These are phyloP conservation scores for Aspergillus viridinutans DNA, from an alignment of 2,329 filamentous ascomycete species.

Conservation along the genomic window DNA sequence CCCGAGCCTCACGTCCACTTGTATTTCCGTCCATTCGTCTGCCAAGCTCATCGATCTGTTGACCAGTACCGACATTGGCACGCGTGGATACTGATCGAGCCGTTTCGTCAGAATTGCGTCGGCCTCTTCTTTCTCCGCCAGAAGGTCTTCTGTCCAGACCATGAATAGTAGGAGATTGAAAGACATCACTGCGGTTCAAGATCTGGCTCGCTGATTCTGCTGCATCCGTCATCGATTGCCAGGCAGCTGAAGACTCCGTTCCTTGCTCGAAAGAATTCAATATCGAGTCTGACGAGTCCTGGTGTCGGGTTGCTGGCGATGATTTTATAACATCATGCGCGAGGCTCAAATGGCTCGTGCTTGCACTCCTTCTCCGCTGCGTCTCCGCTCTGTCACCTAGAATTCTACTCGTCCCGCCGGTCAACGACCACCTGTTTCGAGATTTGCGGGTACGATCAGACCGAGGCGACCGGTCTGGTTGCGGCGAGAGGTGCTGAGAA, in stretches of 20 bases:
- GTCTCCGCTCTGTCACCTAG: conserved; percentile 5
- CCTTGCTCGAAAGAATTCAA: conserved; percentile 69
- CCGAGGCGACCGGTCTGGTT: conserved; percentile 11
- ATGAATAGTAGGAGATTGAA: conserved; percentile 69
- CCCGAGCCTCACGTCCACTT: conserved; percentile 13
- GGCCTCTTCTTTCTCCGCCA: conserved; percentile 21
- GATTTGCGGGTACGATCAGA: conserved; percentile 13
- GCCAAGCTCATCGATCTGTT: background rate
- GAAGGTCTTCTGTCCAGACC: conserved; percentile 29
- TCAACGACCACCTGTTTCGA: conserved; percentile 20
- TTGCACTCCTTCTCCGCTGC: conserved; percentile 57
- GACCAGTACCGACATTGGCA: conserved; percentile 16
- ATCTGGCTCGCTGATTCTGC: conserved; percentile 86
- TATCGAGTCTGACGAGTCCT: conserved; percentile 69
- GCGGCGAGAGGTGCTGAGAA: conserved; percentile 24
- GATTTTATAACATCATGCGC: conserved; percentile 49
- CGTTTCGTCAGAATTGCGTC: conserved; percentile 33
- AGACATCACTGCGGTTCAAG: conserved; percentile 79
- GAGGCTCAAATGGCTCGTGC: conserved; percentile 52
- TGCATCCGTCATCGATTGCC: conserved; percentile 68
- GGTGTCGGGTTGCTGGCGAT: conserved; percentile 50
- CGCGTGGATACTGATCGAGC: conserved; percentile 26
- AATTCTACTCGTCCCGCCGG: conserved; percentile 11
- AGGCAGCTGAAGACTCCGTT: conserved; percentile 66
- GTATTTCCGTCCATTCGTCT: background rate